Base-by-base conservation (phyloP, 2,329 filamentous ascomycete genomes). In the Colletotrichum incanum region DNA sequence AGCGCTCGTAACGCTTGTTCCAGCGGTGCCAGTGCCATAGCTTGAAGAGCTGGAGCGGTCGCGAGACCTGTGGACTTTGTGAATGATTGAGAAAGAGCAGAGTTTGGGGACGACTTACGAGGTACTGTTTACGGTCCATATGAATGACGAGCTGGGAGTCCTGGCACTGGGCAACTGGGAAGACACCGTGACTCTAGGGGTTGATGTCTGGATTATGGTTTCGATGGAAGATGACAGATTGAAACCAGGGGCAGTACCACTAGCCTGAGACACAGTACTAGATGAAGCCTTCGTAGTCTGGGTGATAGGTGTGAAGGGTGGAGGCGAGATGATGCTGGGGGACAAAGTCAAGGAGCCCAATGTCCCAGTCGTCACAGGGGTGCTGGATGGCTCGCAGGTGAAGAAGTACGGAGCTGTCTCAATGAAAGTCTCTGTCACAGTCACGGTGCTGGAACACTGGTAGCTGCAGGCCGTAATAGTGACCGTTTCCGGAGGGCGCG, bases 351-450 rank as follows among this genome's bases (percentile, higher is more conserved):
- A 26, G 2, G 71, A 52, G 26, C 54, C 66, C 20, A 50, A 52
- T 0, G 47, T 43, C 9, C 28, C 45, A 20, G 65, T 34, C n/a
- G n/a, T 2, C 8, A 39, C 39, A 23, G 34, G 31, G 34, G 59
- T 41, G 39, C 34, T 43, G 0, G 34, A 37, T 18, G 55, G 26
- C 1, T 11, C 49, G 14, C 66, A 73, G 3, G 74, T 72, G 39
- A 75, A 77, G 60, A 75, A 78, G 12, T 77, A 77, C 4, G 77
- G 73, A 1, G 78, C 77, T 54, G 79, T 83, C 43, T 73, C 56
- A 9, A 75, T 76, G 67, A 81, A 76, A 11, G 80, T 83, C 52
- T 74, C 59, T 8, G 75, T 76, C 65, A 82, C 77, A 11, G 81
- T 83, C 8, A 80, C 71, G 5, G 73, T 73, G 23, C 67, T 71